These are phyloP conservation scores for Fusarium chaquense DNA, from an alignment of 2,329 filamentous ascomycete genomes.

Conservation along the genomic window DNA sequence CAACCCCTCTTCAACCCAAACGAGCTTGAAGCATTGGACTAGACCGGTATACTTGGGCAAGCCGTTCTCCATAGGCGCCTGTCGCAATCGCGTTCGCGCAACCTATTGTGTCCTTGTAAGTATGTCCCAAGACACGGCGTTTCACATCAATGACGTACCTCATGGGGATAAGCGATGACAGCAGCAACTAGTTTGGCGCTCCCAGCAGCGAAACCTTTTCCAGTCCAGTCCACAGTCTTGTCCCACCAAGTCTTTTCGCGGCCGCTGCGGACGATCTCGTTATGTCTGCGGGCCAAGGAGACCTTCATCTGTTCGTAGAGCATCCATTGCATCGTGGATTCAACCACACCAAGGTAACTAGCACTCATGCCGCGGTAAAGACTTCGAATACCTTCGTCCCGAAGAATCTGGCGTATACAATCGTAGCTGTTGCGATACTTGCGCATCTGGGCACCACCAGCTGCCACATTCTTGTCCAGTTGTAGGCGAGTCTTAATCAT, in stretches of 20 bases:
- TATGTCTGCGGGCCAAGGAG: slow-evolving; percentile 73
- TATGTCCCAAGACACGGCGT: not conserved
- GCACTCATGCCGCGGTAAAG: slow-evolving; percentile 92
- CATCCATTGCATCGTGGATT: slow-evolving; percentile 93
- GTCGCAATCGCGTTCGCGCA: slow-evolving; percentile 84
- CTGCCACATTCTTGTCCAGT: slow-evolving; percentile 85
- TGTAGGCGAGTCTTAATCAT: slow-evolving; percentile 93
- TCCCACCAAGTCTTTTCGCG: slow-evolving; percentile 78
- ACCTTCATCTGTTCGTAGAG: slow-evolving; percentile 94
- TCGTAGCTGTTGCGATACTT: slow-evolving; percentile 90
- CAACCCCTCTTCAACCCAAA: slow-evolving; percentile 90
- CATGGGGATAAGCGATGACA: slow-evolving; percentile 89
- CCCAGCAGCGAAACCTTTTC: slow-evolving; percentile 82
- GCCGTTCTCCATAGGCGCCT: slow-evolving; percentile 80
- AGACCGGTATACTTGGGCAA: slow-evolving; percentile 88
- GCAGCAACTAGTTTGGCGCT: slow-evolving; percentile 88
- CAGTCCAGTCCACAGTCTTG: slow-evolving; percentile 79
- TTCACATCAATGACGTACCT: slow-evolving; percentile 65
- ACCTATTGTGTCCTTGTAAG: slow-evolving; percentile 62
- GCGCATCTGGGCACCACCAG: slow-evolving; percentile 66
- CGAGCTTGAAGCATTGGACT: slow-evolving; percentile 86
- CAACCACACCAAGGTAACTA: slow-evolving; percentile 89
- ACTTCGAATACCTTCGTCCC: slow-evolving; percentile 82
- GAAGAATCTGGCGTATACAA: slow-evolving; percentile 84
- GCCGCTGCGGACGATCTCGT: slow-evolving; percentile 67